Conservation (phyloP, 192 early-diverging fungal genomes). For the Coemansia biformis region DNA sequence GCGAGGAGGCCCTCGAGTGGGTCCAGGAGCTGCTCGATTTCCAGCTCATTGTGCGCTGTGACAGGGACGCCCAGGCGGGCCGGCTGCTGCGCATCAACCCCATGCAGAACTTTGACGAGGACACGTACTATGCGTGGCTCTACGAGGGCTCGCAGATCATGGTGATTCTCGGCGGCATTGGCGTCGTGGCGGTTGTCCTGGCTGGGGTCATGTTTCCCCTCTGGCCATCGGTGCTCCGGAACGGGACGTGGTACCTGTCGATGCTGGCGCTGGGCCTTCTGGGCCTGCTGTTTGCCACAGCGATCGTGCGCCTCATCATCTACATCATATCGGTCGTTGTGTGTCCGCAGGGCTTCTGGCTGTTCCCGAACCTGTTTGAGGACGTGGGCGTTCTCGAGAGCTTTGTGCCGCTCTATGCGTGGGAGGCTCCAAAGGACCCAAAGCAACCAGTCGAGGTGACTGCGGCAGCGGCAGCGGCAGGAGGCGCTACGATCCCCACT, state of each 20-base stretch:
- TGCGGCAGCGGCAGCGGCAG: too few relatives aligned
- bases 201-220: slow-evolving; percentile 97
- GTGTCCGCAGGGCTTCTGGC: slow-evolving; percentile 82
- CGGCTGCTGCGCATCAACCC: slow-evolving; percentile 54
- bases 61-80: slow-evolving; percentile 52
- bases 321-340: slow-evolving; percentile 69
- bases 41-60: slow-evolving; percentile 75
- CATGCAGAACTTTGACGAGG: slow-evolving; percentile 65
- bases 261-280: slow-evolving; percentile 75
- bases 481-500: too few relatives aligned
- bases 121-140: slow-evolving; percentile 87
- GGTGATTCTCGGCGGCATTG: slow-evolving; percentile 71
- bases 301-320: slow-evolving; percentile 80
- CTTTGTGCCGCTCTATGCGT: slow-evolving; percentile 88
- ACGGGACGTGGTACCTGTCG: slow-evolving; percentile 87
- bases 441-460: slow-evolving; percentile 6
- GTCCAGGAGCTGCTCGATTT: slow-evolving; percentile 61
- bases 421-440: slow-evolving; percentile 60
- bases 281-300: slow-evolving; percentile 84
- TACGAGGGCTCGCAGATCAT: slow-evolving; percentile 86
- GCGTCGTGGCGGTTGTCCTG: slow-evolving; percentile 72
- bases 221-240: slow-evolving; percentile 78
- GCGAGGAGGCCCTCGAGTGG: slow-evolving; percentile 60
- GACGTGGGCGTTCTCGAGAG: slow-evolving; percentile 91
- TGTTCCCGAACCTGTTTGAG: slow-evolving; percentile 96